Evolutionary conservation across 2,329 filamentous ascomycete species (phyloP), one percentile per base, ranked within the genome.

Genomic region (Penicillium sp.): DNA sequence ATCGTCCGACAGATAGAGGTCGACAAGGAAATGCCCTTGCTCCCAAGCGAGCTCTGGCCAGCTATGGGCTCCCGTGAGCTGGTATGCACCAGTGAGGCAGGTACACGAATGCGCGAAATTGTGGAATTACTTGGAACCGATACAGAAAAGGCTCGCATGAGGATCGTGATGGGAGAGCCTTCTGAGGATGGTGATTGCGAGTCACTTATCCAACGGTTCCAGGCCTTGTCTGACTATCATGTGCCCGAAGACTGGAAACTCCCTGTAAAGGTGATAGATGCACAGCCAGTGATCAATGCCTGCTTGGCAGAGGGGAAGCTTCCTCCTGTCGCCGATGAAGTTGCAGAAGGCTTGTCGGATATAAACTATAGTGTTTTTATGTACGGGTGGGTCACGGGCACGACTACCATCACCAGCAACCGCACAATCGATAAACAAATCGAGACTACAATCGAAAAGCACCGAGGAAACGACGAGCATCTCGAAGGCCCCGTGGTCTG

Each of bases 331-430:
- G 74, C 68, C 49, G 68, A 65, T 42, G 76, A 67, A 62, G 80
- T 81, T 52, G 78, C 69, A 5, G 64, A 77, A 9, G 75, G 78
- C 6, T 76, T 90, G 51, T 86, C 83, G 0, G 73, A 79, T 13
- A 85, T 90, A 55, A 92, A 91, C 65, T 75, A 81, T 53, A 87
- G 87, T 21, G 88, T 91, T 9, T 91, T 92, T 67, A 77, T 89
- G 52, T 86, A 87, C 67, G 89, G 89, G 16, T 93, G 90, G 90
- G 80, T 80, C 10, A 75, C 78, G 9, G 77, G 81, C 0, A 69
- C 83, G 26, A 89, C 87, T 1, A 92, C 89, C 0, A 75, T 93
- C 51, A 91, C 88, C 3, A 88, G 87, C 60, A 92, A 93, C 68
- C 81, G 84, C 23, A 84, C 83, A 1, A 86, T 89, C 45, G 83